Base-by-base conservation (phyloP, 2,329 filamentous ascomycete genomes). In the Aspergillus sp. region DNA sequence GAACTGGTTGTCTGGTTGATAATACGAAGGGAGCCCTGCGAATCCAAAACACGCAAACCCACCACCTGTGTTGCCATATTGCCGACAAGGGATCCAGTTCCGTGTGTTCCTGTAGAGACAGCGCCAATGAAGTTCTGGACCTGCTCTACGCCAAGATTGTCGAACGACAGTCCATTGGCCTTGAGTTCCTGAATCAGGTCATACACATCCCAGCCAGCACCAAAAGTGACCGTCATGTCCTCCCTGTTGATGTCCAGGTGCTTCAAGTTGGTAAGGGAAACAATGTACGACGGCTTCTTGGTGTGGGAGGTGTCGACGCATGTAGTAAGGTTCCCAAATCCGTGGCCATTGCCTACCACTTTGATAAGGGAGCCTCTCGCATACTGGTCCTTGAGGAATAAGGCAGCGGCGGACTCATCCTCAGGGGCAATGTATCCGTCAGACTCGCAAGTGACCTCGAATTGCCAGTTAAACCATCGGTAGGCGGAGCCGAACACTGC, bases 111-210 rank as follows among this genome's bases (percentile, higher is more conserved):
- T 3, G 55, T 58, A 22, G 47, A 45, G 7, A 49, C 43, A 23
- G 55, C 53, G 32, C 55, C 55, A 3, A 58, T 44, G 23, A 50
- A 52, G 45, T 58, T 58, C 47, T 58, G 55, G 3, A 58, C 55
- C 13, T 37, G 49, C 44, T 50, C 48, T 38, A 38, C 47, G 33
- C 55, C 55, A 13, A 58, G 52, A n/a, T 58, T 44, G 45, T 45
- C 33, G 20, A 56, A 49, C 3, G 49, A 50, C 19, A 58, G 41
- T 27, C 43, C 48, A 27, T 56, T 47, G 19, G 44, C 45, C 42
- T 54, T 49, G 5, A 58, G 52, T 17, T 46, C 50, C 6, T 49
- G 23, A 13, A 50, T 43, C 12, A 58, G 49, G 37, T 58, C 55
- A 39, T 44, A 43, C 30, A 58, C 42, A 45, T 58, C 55, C 55